Evolutionary conservation across 2,329 filamentous ascomycete species (phyloP), one percentile per base, ranked within the genome.

Genomic region (Colletotrichum sp.): DNA sequence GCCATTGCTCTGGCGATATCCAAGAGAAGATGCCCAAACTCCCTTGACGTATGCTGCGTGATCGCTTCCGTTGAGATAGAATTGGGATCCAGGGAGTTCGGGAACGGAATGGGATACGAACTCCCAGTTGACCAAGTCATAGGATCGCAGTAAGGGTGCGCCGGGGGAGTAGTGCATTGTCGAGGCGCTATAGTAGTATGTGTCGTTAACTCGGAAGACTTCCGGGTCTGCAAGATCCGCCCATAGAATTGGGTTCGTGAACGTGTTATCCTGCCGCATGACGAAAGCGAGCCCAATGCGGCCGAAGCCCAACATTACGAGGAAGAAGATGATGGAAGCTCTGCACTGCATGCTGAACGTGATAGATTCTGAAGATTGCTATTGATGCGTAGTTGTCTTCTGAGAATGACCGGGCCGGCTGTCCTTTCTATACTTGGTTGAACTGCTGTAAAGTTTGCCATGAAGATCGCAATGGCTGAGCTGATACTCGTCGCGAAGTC

Each of bases 11-110:
- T 76, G 63, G 16, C 78, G 72, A 79, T 90, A 90, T 4, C 86
- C 83, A 75, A 91, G 82, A 1, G 86, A 87, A 3, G 87, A 90
- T 0, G 90, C 90, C 87, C 88, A 92, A n/a, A 89, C 89, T 0
- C 90, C 90, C 64, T 87, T 85, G 7, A 88, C 84, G 75, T 92
- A 92, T 1, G 89, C 89, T 2, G 82, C 80, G 16, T 26, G 55
- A 5, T 82, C 80, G 5, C 83, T 82, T 5, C 82, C 83, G 12
- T 82, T 82, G 32, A 91, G 80, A 79, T 87, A 82, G 80, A 90
- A 90, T 15, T 83, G 82, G 21, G 82, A 74, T 21, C 85, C 84
- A 60, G 86, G 78, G 2, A 88, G 82, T 2, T 76, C 72, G 1
- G 86, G 86, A 5, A 88, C 83, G 2, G 83, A 85, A 77, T 88